Conservation (phyloP, 2,329 filamentous ascomycete genomes). For the Macrophomina phaseolina region DNA sequence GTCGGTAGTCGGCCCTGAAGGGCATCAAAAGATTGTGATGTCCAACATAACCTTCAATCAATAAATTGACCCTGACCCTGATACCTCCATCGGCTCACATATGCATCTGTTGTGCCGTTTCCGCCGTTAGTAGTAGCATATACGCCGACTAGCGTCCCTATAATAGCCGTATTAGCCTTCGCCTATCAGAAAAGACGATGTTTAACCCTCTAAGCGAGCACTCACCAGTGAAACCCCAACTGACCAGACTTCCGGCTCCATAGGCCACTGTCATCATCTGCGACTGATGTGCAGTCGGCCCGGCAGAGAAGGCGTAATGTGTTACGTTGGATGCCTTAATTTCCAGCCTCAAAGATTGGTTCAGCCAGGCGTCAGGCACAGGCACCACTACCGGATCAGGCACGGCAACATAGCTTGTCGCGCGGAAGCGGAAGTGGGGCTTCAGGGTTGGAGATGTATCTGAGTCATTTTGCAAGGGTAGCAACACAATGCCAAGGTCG, state of each 20-base stretch:
- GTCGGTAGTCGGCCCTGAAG: neutral
- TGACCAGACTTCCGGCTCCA: conserved; percentile 36
- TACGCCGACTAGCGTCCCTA: conserved; percentile 57
- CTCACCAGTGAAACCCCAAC: conserved; percentile 37
- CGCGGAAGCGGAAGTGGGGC: conserved; percentile 54
- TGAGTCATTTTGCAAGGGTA: conserved; percentile 29
- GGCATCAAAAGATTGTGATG: neutral
- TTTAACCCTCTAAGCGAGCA: conserved; percentile 6
- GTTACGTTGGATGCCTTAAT: conserved; percentile 54
- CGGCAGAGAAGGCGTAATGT: conserved; percentile 48
- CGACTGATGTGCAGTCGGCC: conserved; percentile 30
- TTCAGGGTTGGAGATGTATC: conserved; percentile 19
- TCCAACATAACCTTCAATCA: conserved; percentile 4
- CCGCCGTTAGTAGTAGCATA: conserved; percentile 61
- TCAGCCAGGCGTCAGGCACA: conserved; percentile 49
- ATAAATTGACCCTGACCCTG: conserved; percentile 34
- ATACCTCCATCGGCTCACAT: conserved; percentile 58
- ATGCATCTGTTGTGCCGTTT: conserved; percentile 51
- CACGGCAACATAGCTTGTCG: conserved; percentile 49
- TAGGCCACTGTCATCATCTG: conserved; percentile 33
- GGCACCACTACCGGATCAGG: conserved; percentile 45
- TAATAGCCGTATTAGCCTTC: neutral
- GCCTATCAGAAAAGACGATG: neutral
- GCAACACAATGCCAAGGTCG: conserved; percentile 49
- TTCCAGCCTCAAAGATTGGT: conserved; percentile 44